Evolutionary conservation across 176 grass and related monocot species (phyloP), one percentile per base, ranked within the genome.

Genomic region (Oryza brachyantha): DNA sequence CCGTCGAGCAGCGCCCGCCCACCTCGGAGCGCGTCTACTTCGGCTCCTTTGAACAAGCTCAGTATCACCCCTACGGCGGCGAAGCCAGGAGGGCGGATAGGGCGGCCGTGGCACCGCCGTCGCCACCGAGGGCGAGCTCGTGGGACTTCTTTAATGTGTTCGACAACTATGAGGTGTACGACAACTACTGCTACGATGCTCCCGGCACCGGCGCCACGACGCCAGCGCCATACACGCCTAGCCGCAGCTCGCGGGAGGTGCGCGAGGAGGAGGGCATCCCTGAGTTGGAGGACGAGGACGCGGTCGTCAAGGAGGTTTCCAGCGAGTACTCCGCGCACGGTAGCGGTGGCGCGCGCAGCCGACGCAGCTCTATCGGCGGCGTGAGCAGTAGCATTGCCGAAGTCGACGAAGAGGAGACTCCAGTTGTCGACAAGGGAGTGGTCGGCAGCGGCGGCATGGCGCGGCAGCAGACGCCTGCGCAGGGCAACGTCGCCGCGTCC

Each of bases 111-210:
- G 40, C 68, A 48, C 87, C 90, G 35, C 92, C 96, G 39, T 86
- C 92, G 34, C 96, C 96, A 59, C 96, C 96, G 17, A 87, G 81
- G 70, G 45, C 85, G 1, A 89, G 46, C 39, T 85, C 96, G 28
- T 99, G 96, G 96, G 96, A 99, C 70, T 93, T 95, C 58, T 84
- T 99, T 54, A 99, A 99, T 29, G 90, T 88, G 3, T 96, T 99
- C 73, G 84, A 80, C 26, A 57, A 64, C 61, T 90, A 88, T 55
- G 74, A 93, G 9, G 84, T 77, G 6, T 88, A 89, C 75, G 86
- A 86, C 73, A 80, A 78, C 64, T 75, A 70, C 50, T 89, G 76
- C 4, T 86, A 87, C 78, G 83, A 89, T 10, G 48, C 77, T 11
- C 59, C 5, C 24, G 55, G 31, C 8, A 65, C 57, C 0, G 58